These are phyloP conservation scores for Leccinum aurantiacum DNA, from an alignment of 768 basidiomycete species.

Conservation along the genomic window DNA sequence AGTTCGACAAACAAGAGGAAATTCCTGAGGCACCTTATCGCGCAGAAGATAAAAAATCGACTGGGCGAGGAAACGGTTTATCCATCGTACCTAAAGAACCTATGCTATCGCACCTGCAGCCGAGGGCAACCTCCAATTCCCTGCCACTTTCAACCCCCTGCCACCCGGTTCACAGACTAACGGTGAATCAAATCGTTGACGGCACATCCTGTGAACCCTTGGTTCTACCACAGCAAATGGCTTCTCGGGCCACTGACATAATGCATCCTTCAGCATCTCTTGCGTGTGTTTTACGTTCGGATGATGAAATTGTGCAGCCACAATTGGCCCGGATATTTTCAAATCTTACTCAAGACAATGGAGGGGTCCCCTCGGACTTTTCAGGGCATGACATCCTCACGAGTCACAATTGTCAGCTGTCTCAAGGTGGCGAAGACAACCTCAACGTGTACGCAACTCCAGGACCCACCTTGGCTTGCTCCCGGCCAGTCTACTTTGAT, in stretches of 20 bases:
- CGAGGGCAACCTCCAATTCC: not conserved
- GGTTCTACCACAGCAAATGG: constrained; percentile 9
- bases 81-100: constrained; percentile 1
- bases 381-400: constrained; percentile 3
- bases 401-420: constrained; percentile 2
- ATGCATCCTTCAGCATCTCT: constrained; percentile 11
- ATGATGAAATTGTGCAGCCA: constrained; percentile 7
- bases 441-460: constrained; percentile 45
- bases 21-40: constrained; percentile 1
- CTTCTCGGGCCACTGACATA: constrained; percentile 9
- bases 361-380: constrained; percentile 17
- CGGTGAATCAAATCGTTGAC: not conserved
- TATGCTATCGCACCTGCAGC: not conserved
- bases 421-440: constrained; percentile 2
- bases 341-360: constrained; percentile 5
- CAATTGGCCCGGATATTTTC: constrained; percentile 8
- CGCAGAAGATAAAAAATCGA: not conserved
- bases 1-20: constrained; percentile 13
- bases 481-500: constrained; percentile 47
- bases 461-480: constrained; percentile 39
- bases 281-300: constrained; percentile 19
- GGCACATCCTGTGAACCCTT: constrained; percentile 5
- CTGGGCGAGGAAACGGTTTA: constrained; percentile 1
- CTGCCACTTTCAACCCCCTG: constrained; percentile 30
- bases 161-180: constrained; percentile 7